Evolutionary conservation across 805 yeast species (phyloP).

Genomic region (Teunomyces lycoperdinae): DNA sequence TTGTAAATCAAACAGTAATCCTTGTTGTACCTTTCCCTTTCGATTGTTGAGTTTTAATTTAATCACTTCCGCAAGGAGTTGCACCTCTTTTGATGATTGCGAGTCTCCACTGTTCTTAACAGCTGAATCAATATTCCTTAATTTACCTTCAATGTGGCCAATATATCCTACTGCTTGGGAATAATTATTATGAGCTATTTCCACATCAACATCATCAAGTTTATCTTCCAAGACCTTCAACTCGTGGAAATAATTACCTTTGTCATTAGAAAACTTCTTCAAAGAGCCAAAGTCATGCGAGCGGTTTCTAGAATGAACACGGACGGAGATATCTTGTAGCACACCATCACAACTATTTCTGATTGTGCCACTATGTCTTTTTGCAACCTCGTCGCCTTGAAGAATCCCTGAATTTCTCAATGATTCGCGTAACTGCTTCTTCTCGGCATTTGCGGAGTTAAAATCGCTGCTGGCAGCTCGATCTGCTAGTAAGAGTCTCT

Average conservation of each 20-base stretch:
- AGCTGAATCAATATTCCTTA: constrained; percentile 27
- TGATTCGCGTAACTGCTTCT: constrained; percentile 37
- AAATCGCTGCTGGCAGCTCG: constrained; percentile 11
- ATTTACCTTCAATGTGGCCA: constrained; percentile 33
- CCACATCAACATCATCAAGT: constrained; percentile 68
- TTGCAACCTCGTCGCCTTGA: constrained; percentile 33
- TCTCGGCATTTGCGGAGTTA: constrained; percentile 30
- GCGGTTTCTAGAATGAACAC: constrained; percentile 59
- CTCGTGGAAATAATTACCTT: constrained; percentile 39
- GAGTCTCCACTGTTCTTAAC: constrained; percentile 13
- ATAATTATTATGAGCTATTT: constrained; percentile 59
- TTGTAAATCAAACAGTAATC: constrained; percentile 36
- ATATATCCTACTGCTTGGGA: constrained; percentile 43
- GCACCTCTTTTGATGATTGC: constrained; percentile 20
- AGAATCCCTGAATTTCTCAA: constrained; percentile 52
- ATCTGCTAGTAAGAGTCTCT: constrained; percentile 20
- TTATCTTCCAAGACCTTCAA: constrained; percentile 56
- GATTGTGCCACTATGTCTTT: constrained; percentile 22
- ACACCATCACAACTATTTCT: constrained; percentile 39
- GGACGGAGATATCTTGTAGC: constrained; percentile 56
- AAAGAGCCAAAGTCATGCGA: constrained; percentile 42
- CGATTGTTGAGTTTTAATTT: constrained; percentile 38
- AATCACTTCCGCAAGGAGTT: constrained; percentile 38
- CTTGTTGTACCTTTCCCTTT: constrained; percentile 34
- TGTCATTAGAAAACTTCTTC: constrained; percentile 14